These are phyloP conservation scores for Heliamphora exappendiculata DNA, from an alignment of 148 eudicot genomes.

Conservation along the genomic window DNA sequence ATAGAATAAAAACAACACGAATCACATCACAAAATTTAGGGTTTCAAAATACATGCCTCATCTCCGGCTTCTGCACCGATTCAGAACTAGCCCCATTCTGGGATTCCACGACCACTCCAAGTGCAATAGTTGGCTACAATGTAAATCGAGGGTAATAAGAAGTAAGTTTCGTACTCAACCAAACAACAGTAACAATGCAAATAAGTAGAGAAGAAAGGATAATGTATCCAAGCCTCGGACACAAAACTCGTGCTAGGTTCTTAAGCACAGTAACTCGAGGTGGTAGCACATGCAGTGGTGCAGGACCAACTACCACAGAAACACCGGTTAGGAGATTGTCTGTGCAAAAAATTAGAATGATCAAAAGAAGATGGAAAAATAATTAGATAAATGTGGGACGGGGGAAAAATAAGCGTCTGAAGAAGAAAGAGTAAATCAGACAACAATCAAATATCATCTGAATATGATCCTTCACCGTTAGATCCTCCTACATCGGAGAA, in stretches of 20 bases:
- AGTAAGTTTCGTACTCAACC: background rate
- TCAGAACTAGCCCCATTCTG: slow-evolving; percentile 43
- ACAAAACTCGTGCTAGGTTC: slow-evolving; percentile 10
- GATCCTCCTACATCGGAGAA: background rate
- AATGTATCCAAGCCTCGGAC: slow-evolving; percentile 18
- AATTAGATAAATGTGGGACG: background rate
- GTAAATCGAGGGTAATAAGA: background rate
- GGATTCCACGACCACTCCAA: slow-evolving; percentile 48
- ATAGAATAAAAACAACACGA: slow-evolving; percentile 31
- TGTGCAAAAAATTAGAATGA: slow-evolving; percentile 18
- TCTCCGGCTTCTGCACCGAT: slow-evolving; percentile 41
- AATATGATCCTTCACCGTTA: slow-evolving; percentile 1
- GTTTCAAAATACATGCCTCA: slow-evolving; percentile 51
- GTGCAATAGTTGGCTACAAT: slow-evolving; percentile 44
- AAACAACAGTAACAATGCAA: background rate
- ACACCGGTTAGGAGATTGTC: slow-evolving; percentile 14
- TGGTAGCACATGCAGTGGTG: slow-evolving; percentile 18
- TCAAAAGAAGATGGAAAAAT: slow-evolving; percentile 11
- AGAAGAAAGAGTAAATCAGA: slow-evolving; percentile 1
- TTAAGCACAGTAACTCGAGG: slow-evolving; percentile 20
- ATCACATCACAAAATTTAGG: slow-evolving; percentile 13
- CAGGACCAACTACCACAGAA: slow-evolving; percentile 11
- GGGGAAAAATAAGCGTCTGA: background rate
- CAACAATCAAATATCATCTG: background rate
- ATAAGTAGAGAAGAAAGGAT: slow-evolving; percentile 7